Conservation (phyloP, 768 basidiomycete genomes). For the Amanita molliuscula region DNA sequence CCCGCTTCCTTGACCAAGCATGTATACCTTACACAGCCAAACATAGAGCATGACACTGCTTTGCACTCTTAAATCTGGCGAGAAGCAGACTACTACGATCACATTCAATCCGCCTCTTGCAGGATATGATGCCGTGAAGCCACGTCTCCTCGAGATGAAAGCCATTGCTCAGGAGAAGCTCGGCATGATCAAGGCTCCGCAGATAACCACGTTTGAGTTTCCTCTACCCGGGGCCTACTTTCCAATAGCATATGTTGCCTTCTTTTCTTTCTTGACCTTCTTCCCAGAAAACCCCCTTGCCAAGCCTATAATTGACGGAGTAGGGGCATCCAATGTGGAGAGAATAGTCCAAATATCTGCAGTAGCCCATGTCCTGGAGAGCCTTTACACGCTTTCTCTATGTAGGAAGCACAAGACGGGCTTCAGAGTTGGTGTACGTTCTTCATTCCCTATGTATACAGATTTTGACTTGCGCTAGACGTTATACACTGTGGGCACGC, state of each 20-base stretch:
- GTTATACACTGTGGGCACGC: conserved; percentile 40
- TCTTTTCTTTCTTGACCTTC: neutral
- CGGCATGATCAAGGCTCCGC: conserved; percentile 65
- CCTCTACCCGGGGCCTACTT: conserved; percentile 15
- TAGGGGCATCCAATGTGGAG: conserved; percentile 10
- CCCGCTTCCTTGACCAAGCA: neutral
- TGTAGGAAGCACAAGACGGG: conserved; percentile 40
- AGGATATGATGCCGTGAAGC: conserved; percentile 77
- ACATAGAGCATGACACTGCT: conserved; percentile 58
- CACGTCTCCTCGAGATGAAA: conserved; percentile 72
- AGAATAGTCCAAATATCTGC: conserved; percentile 21
- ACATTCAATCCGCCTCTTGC: conserved; percentile 60
- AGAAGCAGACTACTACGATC: conserved; percentile 40
- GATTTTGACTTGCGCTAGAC: conserved; percentile 24
- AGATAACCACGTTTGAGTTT: conserved; percentile 45
- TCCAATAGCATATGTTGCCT: neutral
- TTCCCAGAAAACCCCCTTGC: neutral
- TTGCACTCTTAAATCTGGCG: conserved; percentile 43
- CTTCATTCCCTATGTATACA: neutral
- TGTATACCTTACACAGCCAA: neutral
- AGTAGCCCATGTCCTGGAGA: conserved; percentile 35
- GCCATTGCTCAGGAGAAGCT: conserved; percentile 69
- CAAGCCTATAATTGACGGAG: neutral
- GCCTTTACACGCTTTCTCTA: conserved; percentile 34
- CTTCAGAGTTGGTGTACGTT: conserved; percentile 27